Base-by-base conservation (phyloP, 2,329 filamentous ascomycete species). In the Colletotrichum viniferum region DNA sequence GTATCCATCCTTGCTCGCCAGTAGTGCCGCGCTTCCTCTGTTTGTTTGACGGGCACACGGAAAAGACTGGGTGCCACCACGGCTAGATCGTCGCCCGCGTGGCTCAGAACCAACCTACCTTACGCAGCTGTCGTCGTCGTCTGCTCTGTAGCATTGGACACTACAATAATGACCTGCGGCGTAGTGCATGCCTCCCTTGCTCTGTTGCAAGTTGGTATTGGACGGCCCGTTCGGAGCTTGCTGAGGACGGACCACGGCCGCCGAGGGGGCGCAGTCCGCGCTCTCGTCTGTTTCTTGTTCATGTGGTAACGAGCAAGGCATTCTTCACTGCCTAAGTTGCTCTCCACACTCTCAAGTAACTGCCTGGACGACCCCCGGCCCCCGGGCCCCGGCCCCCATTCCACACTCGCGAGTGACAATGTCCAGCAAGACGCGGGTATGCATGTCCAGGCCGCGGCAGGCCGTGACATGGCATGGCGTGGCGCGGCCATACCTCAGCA, bases 401-500 rank as follows among this genome's bases (percentile, higher is more conserved):
- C 36, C 26, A 62, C 18, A 26, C n/a, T 52, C 43, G n/a, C 43
- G 43, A 52, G 43, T 52, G 43, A 52, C 28, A 24, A 28, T 52
- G 48, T 62, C 56, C 55, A 72, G 38, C 68, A 62, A 38, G 52
- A 56, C 56, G 38, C 73, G 63, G 73, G 73, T 68, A 73, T 75
- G 73, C 69, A 75, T 62, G 43, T 21, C 60, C 61, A 61, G 34
- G 55, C 69, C 21, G 56, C 69, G 63, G 73, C 63, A 68, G 63
- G 63, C 69, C 56, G 73, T 55, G 43, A 48, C 73, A 75, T 71
- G 21, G 55, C 55, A 34, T 71, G 55, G 72, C 56, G 72, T 74
- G 68, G 72, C 68, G 68, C 72, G 68, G 72, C 55, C 43, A 74
- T 74, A 21, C 72, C 72, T 70, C 58, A 71, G 36, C 70, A 73